phyloP scores from a whole-genome alignment of 2,329 filamentous ascomycete species.

The Diaporthe vaccinii region DNA sequence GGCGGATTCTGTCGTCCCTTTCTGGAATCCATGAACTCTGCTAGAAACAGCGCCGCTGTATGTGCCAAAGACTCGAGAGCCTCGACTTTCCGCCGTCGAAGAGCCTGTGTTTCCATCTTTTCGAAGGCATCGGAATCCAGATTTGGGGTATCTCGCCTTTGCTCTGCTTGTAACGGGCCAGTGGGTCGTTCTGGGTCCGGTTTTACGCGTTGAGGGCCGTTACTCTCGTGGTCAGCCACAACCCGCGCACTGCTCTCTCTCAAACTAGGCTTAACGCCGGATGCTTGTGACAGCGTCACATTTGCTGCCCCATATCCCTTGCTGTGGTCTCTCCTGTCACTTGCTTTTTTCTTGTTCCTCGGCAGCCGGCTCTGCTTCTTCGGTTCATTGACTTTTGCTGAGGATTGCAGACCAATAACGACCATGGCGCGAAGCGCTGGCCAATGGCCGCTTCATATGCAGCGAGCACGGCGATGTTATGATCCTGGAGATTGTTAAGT shows the following conservation, averaged over 20 bases:
- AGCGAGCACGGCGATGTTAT: slow-evolving; percentile 29
- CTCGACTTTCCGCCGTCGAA: slow-evolving; percentile 39
- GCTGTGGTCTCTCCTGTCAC: background rate
- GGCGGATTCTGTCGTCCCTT: background rate
- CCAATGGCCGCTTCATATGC: slow-evolving; percentile 37
- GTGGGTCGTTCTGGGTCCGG: background rate
- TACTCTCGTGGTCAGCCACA: background rate
- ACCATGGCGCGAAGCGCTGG: slow-evolving; percentile 35
- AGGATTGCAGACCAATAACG: background rate
- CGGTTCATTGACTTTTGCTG: background rate
- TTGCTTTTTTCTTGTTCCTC: slow-evolving; percentile 7
- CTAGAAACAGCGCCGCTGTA: slow-evolving; percentile 37
- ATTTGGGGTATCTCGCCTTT: background rate
- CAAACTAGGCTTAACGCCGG: background rate
- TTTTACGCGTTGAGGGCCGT: background rate
- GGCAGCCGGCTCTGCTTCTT: background rate
- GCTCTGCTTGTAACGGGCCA: background rate
- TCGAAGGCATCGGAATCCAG: background rate
- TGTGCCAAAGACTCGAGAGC: slow-evolving; percentile 39
- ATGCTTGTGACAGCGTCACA: background rate
- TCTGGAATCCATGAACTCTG: slow-evolving; percentile 34
- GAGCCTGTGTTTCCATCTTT: slow-evolving; percentile 34
- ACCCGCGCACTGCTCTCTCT: background rate
- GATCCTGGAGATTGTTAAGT: background rate
- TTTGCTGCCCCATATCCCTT: background rate